Conservation (phyloP, 2,329 filamentous ascomycete species). For the Dactylonectria estremocensis region DNA sequence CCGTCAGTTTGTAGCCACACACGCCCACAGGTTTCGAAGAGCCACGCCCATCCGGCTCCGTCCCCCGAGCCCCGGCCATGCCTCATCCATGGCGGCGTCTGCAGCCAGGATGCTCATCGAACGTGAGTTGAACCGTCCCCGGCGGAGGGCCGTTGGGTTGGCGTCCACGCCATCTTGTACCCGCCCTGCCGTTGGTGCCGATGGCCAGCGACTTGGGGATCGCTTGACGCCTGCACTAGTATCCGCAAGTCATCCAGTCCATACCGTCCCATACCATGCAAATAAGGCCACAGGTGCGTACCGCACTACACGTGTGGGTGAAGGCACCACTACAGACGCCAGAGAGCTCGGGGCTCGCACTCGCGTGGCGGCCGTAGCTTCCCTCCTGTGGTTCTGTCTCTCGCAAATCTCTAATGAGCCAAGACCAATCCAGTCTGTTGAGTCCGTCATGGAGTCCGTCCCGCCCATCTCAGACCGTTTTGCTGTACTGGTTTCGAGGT, state of each 20-base stretch:
- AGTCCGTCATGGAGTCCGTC: slow-evolving; percentile 25
- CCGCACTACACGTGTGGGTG: slow-evolving; percentile 45
- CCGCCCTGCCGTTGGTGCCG: slow-evolving; percentile 46
- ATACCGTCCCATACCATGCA: slow-evolving; percentile 40
- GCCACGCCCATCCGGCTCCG: slow-evolving; percentile 43
- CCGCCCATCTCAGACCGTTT: slow-evolving; percentile 34
- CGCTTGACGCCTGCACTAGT: slow-evolving; percentile 45
- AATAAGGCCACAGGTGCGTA: slow-evolving; percentile 48
- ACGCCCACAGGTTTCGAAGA: slow-evolving; percentile 31
- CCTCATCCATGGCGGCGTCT: slow-evolving; percentile 39
- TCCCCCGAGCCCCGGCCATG: slow-evolving; percentile 45
- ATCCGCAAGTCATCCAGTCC: slow-evolving; percentile 49
- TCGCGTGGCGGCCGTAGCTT: slow-evolving; percentile 38
- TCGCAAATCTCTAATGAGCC: slow-evolving; percentile 47
- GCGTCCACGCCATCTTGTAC: slow-evolving; percentile 44
- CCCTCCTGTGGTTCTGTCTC: slow-evolving; percentile 43
- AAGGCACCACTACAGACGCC: slow-evolving; percentile 42
- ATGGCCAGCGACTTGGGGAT: slow-evolving; percentile 46
- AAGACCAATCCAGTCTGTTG: slow-evolving; percentile 36
- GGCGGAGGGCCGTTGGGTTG: slow-evolving; percentile 45
- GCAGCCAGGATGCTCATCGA: slow-evolving; percentile 44
- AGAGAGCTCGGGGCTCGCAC: slow-evolving; percentile 38
- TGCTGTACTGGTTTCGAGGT: slow-evolving; percentile 35
- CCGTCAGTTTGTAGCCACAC: slow-evolving; percentile 44
- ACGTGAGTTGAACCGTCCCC: slow-evolving; percentile 31